phyloP scores from a whole-genome alignment of 2,329 filamentous ascomycete genomes.

The Penicillium hesseltinei region DNA sequence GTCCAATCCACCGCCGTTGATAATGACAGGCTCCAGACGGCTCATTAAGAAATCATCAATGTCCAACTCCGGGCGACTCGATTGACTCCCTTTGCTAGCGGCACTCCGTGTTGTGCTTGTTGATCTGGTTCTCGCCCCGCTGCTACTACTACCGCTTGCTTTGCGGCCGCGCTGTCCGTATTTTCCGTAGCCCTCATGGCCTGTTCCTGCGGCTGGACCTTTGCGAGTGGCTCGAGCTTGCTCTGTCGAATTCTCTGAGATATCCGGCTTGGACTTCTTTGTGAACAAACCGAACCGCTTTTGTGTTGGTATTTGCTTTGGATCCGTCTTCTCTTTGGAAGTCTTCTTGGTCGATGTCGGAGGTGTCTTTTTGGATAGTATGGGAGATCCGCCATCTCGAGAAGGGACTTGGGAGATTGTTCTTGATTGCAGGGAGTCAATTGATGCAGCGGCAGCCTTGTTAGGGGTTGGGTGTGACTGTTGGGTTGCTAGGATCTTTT shows the following conservation, averaged over 20 bases:
- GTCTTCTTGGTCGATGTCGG: slow-evolving; percentile 39
- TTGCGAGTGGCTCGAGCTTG: slow-evolving; percentile 62
- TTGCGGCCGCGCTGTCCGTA: slow-evolving; percentile 48
- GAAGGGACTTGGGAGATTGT: slow-evolving; percentile 34
- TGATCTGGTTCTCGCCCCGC: slow-evolving; percentile 40
- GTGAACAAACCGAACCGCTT: slow-evolving; percentile 77
- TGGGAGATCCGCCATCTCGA: slow-evolving; percentile 33
- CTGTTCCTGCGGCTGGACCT: slow-evolving; percentile 87
- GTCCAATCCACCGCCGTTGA: slow-evolving; percentile 46
- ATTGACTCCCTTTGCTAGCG: slow-evolving; percentile 43
- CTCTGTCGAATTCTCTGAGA: slow-evolving; percentile 50
- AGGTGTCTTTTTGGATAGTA: slow-evolving; percentile 30
- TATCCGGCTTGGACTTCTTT: slow-evolving; percentile 65
- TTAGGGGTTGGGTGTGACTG: slow-evolving; percentile 25
- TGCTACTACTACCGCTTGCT: slow-evolving; percentile 42
- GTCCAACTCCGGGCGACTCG: slow-evolving; percentile 42
- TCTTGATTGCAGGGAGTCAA: slow-evolving; percentile 40
- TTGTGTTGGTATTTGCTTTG: slow-evolving; percentile 40
- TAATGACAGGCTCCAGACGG: slow-evolving; percentile 51
- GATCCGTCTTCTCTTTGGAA: slow-evolving; percentile 28
- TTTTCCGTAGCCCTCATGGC: slow-evolving; percentile 68
- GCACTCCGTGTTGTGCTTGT: slow-evolving; percentile 41
- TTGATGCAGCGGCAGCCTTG: slow-evolving; percentile 37
- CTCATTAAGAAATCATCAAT: slow-evolving; percentile 50
- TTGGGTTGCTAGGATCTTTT: slow-evolving; percentile 40